phyloP scores from a whole-genome alignment of 2,329 filamentous ascomycete genomes.

The Pseudogymnoascus sp. region DNA sequence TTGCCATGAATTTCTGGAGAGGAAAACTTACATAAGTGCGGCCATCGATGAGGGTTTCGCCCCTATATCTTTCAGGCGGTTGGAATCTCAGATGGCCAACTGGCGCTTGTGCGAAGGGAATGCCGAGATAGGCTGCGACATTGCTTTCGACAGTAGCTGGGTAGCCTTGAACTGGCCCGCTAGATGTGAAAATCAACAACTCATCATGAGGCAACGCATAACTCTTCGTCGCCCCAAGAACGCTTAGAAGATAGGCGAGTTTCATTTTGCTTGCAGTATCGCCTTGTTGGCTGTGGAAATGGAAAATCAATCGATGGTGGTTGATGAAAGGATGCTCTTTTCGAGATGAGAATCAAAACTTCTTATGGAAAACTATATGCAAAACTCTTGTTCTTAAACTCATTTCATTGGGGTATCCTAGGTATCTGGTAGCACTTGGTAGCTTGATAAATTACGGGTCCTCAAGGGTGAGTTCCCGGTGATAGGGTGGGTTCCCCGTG shows the following conservation, averaged over 20 bases:
- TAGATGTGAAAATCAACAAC: slow-evolving; percentile 15
- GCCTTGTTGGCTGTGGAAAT: background rate
- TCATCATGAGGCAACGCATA: background rate
- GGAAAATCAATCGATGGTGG: background rate
- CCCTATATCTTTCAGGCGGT: slow-evolving; percentile 21
- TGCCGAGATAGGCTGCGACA: slow-evolving; percentile 29
- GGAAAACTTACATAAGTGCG: slow-evolving; percentile 19
- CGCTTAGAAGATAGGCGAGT: background rate
- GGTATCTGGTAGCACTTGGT: no score
- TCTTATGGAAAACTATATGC: background rate
- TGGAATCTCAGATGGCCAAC: slow-evolving; percentile 30
- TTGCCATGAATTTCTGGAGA: background rate
- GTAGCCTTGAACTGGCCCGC: slow-evolving; percentile 22
- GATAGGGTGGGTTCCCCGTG: no score
- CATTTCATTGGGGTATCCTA: no score
- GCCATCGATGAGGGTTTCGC: slow-evolving; percentile 17
- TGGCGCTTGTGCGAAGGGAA: slow-evolving; percentile 33
- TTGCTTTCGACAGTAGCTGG: slow-evolving; percentile 15
- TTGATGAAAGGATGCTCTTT: background rate
- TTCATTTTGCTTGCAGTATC: background rate
- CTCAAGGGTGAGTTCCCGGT: no score
- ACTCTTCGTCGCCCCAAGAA: background rate
- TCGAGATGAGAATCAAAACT: background rate
- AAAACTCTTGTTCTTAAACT: background rate
- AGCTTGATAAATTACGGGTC: no score